Evolutionary conservation across 2,329 filamentous ascomycete genomes (phyloP), one percentile per base, ranked within the genome.

Genomic region (Rutstroemia sydowiana): DNA sequence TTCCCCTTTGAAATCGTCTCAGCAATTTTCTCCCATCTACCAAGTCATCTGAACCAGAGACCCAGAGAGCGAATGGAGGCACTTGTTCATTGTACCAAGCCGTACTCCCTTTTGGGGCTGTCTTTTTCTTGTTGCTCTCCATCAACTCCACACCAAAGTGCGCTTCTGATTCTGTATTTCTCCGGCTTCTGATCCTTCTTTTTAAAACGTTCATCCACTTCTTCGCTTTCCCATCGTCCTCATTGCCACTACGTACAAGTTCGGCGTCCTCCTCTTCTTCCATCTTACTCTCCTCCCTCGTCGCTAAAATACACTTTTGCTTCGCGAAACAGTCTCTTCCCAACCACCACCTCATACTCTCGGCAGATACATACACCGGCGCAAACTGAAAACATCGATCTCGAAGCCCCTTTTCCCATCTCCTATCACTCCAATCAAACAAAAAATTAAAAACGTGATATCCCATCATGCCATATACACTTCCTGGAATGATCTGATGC

Each of bases 331-430:
- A 90, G 61, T 93, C 88, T 3, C 84, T 74, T 0, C 91, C 92
- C 0, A 96, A 76, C 92, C 92, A 96, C 92, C 92, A 97, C 5
- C 88, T 77, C 88, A 96, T 95, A 53, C 83, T 85, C 70, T 96
- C 90, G 1, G 88, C 80, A 60, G 84, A 89, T 46, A 96, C 88
- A 62, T 95, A 95, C 0, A 95, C 88, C 1, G 92, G 92, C 0
- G 89, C 83, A 59, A 95, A 96, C 62, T 93, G 88, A 67, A 97
- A 96, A 78, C 95, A 85, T 39, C 92, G 83, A 64, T 88, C 73
- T 53, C 87, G 76, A 13, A 95, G 71, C 6, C 77, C 88, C 8
- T 82, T 79, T 57, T 96, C 92, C 92, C 92, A 96, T 7, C 88
- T 79, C 9, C 68, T 72, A 65, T 97, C 91, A 0, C 80, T 82